Evolutionary conservation across 2,329 filamentous ascomycete genomes (phyloP), one percentile per base, ranked within the genome.

Genomic region (Arthrobotrys conoides): DNA sequence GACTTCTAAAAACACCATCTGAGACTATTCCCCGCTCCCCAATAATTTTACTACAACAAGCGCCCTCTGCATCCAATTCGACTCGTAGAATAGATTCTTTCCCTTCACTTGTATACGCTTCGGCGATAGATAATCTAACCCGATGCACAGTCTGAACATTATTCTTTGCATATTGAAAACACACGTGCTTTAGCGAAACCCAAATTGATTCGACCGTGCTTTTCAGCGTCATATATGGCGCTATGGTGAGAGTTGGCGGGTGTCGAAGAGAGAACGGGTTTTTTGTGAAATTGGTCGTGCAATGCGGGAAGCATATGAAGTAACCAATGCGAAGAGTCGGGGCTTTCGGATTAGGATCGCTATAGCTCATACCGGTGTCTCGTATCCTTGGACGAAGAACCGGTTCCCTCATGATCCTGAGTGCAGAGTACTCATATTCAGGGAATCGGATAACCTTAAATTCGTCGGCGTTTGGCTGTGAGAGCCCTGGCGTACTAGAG

Each of bases 271-370:
- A 57, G 27, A 20, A 2, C 9, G 53, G 53, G 30, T 57, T 57
- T 33, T 36, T 36, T 0, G 53, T 57, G 30, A 57, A 57, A 14
- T 57, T 27, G n/a, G 53, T 57, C 16, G 53, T 36, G 16, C 53
- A 57, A 16, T 57, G 53, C 1, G 27, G 53, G 5, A 57, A 57
- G 30, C 53, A 57, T 18, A 57, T 38, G 5, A 18, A 4, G 12
- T 57, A 57, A 8, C 53, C 27, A 18, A 57, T 14, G 16, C 12
- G 16, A 38, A 57, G 18, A 14, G 27, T 57, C 18, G 53, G 53
- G 5, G 33, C 30, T 2, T 5, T 20, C 12, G n/a, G 53, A 18
- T 4, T 10, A 5, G 1, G 3, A 12, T 38, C n/a, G n/a, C n/a
- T n/a, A n/a, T n/a, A n/a, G n/a, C n/a, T n/a, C 2, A 30, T 18